Percentiles rank a stretch among this genome's conserved stretches.
phyloP scores from a whole-genome alignment of 2,329 filamentous ascomycete genomes.

The Hirsutella rhossiliensis region DNA sequence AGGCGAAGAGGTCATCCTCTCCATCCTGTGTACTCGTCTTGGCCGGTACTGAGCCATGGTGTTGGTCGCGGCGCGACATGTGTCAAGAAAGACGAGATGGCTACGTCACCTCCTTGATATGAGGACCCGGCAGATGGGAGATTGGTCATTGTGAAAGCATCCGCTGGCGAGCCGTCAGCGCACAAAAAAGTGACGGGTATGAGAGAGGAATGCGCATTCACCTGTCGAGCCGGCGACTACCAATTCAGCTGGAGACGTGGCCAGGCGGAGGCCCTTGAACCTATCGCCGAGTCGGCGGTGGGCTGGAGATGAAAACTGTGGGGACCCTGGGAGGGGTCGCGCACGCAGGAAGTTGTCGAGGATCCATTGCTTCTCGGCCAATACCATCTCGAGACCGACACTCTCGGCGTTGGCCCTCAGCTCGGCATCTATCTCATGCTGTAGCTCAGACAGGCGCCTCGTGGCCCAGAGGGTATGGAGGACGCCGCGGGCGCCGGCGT shows the following conservation, averaged over 20 bases:
- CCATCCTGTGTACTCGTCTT: slow-evolving; percentile 12
- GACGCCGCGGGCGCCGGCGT: slow-evolving; percentile 65
- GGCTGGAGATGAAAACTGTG: slow-evolving; percentile 32
- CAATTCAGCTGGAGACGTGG: slow-evolving; percentile 58
- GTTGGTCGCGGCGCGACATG: slow-evolving; percentile 12
- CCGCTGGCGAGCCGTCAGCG: slow-evolving; percentile 12
- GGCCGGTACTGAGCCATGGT: slow-evolving; percentile 9
- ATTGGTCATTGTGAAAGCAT: slow-evolving; percentile 20
- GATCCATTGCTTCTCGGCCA: slow-evolving; percentile 78
- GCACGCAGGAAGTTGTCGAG: slow-evolving; percentile 53
- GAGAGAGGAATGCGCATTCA: slow-evolving; percentile 5
- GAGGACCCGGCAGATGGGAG: slow-evolving; percentile 21
- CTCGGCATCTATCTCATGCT: slow-evolving; percentile 66
- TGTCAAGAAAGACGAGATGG: slow-evolving; percentile 22
- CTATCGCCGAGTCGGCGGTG: slow-evolving; percentile 67
- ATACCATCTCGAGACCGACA: slow-evolving; percentile 71
- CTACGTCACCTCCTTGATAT: slow-evolving; percentile 19
- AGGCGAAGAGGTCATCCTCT: slow-evolving; percentile 76
- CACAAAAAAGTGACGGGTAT: slow-evolving; percentile 7
- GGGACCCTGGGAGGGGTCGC: slow-evolving; percentile 7
- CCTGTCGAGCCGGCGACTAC: slow-evolving; percentile 33
- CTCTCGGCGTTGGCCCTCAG: slow-evolving; percentile 65
- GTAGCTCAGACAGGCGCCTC: slow-evolving; percentile 61
- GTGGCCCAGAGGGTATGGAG: slow-evolving; percentile 87
- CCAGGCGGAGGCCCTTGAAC: slow-evolving; percentile 65